Base-by-base conservation (phyloP, 2,329 filamentous ascomycete species). In the Nigrograna mackinnonii region DNA sequence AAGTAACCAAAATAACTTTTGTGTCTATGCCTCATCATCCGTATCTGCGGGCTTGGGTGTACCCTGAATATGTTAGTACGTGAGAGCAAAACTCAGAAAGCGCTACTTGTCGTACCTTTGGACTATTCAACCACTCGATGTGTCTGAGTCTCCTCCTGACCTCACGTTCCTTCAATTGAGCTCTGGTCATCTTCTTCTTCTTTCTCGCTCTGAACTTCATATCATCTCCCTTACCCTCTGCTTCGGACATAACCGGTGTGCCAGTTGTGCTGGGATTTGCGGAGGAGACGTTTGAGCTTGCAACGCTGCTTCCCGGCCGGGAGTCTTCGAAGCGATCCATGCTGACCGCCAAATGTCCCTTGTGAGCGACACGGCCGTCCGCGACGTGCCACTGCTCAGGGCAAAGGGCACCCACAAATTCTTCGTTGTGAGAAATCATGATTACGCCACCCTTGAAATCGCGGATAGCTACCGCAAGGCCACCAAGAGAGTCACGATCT, bases 171-270 rank as follows among this genome's bases (percentile, higher is more conserved):
- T 99, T 99, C 67, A 91, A 58, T 71, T 99, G 91, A 73, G 91
- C 91, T 78, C 95, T 89, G 43, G 94, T 99, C 83, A 94, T 83
- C 89, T 99, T 99, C 84, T 92, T 95, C 90, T 96, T 96, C 75
- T 86, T 86, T 81, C 91, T 94, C 7, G 87, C 79, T 70, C 80
- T 83, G 84, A 99, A 99, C 76, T 95, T 92, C 79, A 99, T 82
- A 47, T 78, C 80, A 70, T 86, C 69, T 62, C 74, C 78, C 46
- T 83, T 84, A 57, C 94, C 91, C 72, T 97, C 92, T 1, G 79
- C 83, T n/a, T 90, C 91, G 24, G 83, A 87, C 75, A 91, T 92
- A 45, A 84, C 85, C 2, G 86, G 85, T 36, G 84, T 83, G 36
- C 77, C 77, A 32, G 74, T 75, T 2, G 80, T 64, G 44, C 62